phyloP scores from a whole-genome alignment of 164 flowering plant species.

The Saururus chinensis region DNA sequence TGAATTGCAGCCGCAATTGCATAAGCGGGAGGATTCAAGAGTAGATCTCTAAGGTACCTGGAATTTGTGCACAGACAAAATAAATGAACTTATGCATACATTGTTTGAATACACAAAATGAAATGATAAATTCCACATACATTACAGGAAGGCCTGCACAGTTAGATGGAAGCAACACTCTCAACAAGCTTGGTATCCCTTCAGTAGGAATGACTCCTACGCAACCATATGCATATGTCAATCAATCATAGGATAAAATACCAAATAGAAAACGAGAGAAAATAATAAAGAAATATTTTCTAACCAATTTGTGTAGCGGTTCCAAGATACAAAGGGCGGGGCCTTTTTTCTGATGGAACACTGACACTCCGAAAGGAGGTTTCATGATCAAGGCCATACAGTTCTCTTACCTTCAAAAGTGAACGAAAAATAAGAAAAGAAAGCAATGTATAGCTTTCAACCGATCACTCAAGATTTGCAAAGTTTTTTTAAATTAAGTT shows the following conservation, averaged over 20 bases:
- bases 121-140: conserved; percentile 39
- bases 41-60: conserved; percentile 92
- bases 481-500: too few species aligned
- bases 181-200: conserved; percentile 89
- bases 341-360: conserved; percentile 65
- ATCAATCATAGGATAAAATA: background rate
- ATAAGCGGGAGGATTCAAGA: conserved; percentile 91
- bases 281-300: background rate
- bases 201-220: conserved; percentile 92
- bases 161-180: conserved; percentile 77
- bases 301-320: conserved; percentile 96
- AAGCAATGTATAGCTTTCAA: background rate
- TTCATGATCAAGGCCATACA: conserved; percentile 79
- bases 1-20: conserved; percentile 71
- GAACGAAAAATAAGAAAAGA: background rate
- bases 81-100: background rate
- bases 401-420: conserved; percentile 64
- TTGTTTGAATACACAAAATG: background rate
- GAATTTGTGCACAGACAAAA: conserved; percentile 6
- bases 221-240: background rate
- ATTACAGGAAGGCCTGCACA: conserved; percentile 71
- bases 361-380: conserved; percentile 72
- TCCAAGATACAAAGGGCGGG: conserved; percentile 82
- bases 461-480: background rate
- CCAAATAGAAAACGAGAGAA: background rate